Evolutionary conservation across 192 early-diverging fungal genomes (phyloP).

Genomic region (Gigaspora rosea): DNA sequence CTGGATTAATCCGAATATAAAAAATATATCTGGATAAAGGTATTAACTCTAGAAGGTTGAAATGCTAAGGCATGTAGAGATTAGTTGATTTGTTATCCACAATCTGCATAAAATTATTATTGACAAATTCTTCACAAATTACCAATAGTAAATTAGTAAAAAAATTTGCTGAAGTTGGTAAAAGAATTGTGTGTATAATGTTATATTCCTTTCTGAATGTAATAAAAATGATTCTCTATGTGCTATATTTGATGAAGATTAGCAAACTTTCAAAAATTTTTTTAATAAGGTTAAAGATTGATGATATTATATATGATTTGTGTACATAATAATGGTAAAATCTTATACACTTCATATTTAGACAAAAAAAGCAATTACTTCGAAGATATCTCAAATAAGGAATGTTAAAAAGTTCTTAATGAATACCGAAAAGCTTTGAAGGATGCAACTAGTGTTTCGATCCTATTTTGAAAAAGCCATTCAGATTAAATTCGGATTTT

Average conservation of each 20-base stretch:
- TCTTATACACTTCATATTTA: background rate
- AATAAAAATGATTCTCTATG: conserved; percentile 12
- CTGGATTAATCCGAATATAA: no score
- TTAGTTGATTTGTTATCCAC: no score
- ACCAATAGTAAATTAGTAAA: background rate
- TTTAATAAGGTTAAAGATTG: conserved; percentile 1
- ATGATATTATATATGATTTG: background rate
- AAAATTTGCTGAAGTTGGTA: background rate
- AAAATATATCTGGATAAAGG: no score
- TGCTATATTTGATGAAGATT: background rate
- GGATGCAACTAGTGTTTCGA: no score
- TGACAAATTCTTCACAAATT: conserved; percentile 17
- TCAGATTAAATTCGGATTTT: no score
- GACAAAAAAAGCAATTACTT: conserved; percentile 1
- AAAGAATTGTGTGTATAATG: conserved; percentile 7
- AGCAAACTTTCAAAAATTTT: conserved; percentile 11
- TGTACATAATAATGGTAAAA: background rate
- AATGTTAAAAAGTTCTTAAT: conserved; percentile 11
- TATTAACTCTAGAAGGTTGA: no score
- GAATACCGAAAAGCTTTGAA: background rate
- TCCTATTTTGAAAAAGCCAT: no score
- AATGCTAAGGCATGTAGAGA: no score
- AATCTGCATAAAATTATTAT: no score
- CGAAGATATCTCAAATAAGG: background rate
- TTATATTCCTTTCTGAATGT: conserved; percentile 9